Evolutionary conservation across 441 rosid species (phyloP).

Genomic region (Jatropha multifida): DNA sequence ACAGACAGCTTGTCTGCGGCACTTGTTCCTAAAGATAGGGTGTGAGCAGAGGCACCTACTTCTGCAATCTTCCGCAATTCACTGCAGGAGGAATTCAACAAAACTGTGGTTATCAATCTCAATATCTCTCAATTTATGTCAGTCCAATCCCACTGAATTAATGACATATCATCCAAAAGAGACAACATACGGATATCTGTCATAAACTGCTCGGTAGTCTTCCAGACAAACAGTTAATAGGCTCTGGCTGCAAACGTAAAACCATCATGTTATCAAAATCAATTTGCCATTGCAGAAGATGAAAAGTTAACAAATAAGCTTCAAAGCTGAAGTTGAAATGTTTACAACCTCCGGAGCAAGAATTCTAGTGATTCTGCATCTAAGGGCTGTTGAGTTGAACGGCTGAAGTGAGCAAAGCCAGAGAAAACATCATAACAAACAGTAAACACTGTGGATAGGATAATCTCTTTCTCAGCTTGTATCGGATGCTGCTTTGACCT

Average conservation of each 20-base stretch:
- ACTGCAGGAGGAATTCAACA: conserved; percentile 26
- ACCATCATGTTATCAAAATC: conserved; percentile 20
- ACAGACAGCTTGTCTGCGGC: conserved; percentile 20
- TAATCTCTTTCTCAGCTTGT: conserved; percentile 73
- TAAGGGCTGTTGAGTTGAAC: conserved; percentile 52
- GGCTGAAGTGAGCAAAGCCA: conserved; percentile 68
- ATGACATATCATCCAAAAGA: conserved; percentile 4
- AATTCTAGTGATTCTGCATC: conserved; percentile 50
- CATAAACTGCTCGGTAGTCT: conserved; percentile 65
- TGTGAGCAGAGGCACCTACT: conserved; percentile 26
- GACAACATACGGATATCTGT: conserved; percentile 48
- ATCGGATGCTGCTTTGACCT: conserved; percentile 48
- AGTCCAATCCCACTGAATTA: conserved; percentile 2
- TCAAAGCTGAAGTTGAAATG: neutral
- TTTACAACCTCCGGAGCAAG: conserved; percentile 56
- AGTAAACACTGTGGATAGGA: conserved; percentile 54
- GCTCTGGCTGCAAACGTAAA: conserved; percentile 52
- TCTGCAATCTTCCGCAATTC: conserved; percentile 39
- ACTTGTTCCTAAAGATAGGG: conserved; percentile 17
- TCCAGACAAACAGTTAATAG: conserved; percentile 53
- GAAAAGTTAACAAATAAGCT: conserved; percentile 2
- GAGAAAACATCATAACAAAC: conserved; percentile 73
- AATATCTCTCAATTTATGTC: conserved; percentile 4
- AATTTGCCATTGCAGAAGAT: neutral
- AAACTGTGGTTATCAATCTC: neutral